Conservation (phyloP, 2,329 filamentous ascomycete species). For the Ilyonectria robusta region DNA sequence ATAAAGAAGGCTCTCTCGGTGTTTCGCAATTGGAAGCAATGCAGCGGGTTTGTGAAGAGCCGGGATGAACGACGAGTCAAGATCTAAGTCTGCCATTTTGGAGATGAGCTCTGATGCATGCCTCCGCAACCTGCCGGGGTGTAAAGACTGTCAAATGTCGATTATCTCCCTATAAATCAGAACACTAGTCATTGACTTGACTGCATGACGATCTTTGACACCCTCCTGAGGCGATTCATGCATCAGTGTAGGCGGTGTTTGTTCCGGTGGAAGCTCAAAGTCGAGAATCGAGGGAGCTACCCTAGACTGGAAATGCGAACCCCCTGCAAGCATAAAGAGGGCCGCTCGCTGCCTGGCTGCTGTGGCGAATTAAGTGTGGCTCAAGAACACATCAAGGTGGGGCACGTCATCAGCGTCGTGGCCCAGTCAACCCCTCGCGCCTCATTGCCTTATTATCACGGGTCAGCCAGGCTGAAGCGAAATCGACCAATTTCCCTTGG, state of each 20-base stretch:
- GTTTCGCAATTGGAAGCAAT: conserved; percentile 88
- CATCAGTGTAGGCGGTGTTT: background rate
- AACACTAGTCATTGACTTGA: background rate
- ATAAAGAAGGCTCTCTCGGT: conserved; percentile 85
- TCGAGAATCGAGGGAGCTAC: conserved; percentile 4
- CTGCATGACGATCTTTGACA: background rate
- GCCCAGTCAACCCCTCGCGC: conserved; percentile 50
- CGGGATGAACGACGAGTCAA: conserved; percentile 77
- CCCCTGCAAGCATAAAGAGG: conserved; percentile 30
- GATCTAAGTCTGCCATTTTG: conserved; percentile 69
- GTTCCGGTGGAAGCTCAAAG: background rate
- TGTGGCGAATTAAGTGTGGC: conserved; percentile 48
- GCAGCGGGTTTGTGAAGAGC: conserved; percentile 88
- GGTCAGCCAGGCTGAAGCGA: conserved; percentile 47
- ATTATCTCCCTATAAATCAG: background rate
- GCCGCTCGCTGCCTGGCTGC: conserved; percentile 12
- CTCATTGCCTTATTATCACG: conserved; percentile 49
- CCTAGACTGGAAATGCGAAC: conserved; percentile 11
- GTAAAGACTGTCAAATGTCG: background rate
- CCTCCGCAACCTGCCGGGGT: background rate
- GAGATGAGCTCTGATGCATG: background rate
- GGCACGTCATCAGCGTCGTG: conserved; percentile 57
- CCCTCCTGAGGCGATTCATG: conserved; percentile 4
- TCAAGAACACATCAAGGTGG: conserved; percentile 47
- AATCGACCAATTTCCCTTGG: conserved; percentile 45